These are phyloP conservation scores for Pseudogymnoascus sp. DNA, from an alignment of 2,329 filamentous ascomycete genomes.

Conservation along the genomic window DNA sequence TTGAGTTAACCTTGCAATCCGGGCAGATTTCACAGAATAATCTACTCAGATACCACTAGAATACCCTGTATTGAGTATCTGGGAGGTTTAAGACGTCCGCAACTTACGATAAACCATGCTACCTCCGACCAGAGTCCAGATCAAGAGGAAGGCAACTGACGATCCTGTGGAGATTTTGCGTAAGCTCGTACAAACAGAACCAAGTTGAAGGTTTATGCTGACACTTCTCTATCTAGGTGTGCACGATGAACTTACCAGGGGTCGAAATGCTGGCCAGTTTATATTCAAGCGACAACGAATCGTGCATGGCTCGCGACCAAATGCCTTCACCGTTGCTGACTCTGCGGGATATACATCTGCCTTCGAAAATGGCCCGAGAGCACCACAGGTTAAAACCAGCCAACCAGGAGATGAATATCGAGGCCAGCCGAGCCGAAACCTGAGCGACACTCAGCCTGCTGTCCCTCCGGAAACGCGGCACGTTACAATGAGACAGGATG, in stretches of 20 bases:
- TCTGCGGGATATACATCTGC: neutral
- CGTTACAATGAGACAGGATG: neutral
- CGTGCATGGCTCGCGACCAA: neutral
- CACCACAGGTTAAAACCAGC: neutral
- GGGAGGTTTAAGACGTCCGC: neutral
- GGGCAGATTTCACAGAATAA: neutral
- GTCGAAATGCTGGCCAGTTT: conserved; percentile 20
- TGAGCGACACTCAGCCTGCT: neutral
- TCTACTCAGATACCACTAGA: neutral
- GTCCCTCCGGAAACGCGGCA: neutral
- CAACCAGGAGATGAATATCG: conserved; percentile 6
- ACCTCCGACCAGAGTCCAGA: conserved; percentile 25
- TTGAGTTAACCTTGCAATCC: neutral
- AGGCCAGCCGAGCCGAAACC: conserved; percentile 5
- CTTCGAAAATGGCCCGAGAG: neutral
- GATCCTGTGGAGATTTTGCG: conserved; percentile 29
- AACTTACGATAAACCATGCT: conserved; percentile 11
- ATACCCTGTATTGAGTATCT: neutral
- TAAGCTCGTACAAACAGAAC: conserved; percentile 16
- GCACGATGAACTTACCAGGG: conserved; percentile 23
- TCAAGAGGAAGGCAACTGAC: conserved; percentile 29
- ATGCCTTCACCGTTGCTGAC: neutral
- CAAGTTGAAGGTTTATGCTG: neutral
- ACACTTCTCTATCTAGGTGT: conserved; percentile 19
- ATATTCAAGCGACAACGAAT: conserved; percentile 25